Conservation (phyloP, 2,329 filamentous ascomycete genomes). For the Chrysoporthe austroafricana region DNA sequence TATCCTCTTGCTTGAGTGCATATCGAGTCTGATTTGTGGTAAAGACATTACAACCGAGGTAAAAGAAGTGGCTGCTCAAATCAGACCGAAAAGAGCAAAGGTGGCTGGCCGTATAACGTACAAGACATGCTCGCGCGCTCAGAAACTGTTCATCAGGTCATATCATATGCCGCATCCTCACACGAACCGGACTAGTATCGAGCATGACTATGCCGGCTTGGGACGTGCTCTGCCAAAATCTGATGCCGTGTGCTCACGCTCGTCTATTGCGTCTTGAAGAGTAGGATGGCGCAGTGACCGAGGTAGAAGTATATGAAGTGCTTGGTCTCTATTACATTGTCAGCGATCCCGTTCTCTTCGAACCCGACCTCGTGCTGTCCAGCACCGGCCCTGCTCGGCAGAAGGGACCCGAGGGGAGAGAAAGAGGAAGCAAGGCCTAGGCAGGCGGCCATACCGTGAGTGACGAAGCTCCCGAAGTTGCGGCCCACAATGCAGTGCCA, state of each 20-base stretch:
- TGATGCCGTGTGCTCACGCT: neutral
- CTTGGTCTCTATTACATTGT: slow-evolving; percentile 76
- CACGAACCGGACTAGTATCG: neutral
- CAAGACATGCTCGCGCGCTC: slow-evolving; percentile 8
- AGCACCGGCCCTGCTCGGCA: neutral
- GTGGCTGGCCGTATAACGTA: slow-evolving; percentile 1
- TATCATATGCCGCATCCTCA: slow-evolving; percentile 2
- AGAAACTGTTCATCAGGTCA: slow-evolving; percentile 9
- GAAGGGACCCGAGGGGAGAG: slow-evolving; percentile 9
- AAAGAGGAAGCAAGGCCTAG: neutral
- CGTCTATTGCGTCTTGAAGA: slow-evolving; percentile 95
- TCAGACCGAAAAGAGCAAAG: neutral
- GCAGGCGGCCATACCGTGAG: slow-evolving; percentile 71
- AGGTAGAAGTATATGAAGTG: slow-evolving; percentile 99
- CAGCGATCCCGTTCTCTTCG: slow-evolving; percentile 17
- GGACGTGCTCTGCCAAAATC: neutral
- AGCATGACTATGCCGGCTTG: neutral
- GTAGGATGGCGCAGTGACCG: slow-evolving; percentile 94
- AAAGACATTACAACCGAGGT: neutral
- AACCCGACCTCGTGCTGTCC: too few relatives aligned
- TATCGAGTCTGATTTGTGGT: neutral
- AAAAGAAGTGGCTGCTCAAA: neutral
- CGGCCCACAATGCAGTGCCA: slow-evolving; percentile 99
- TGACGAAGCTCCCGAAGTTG: slow-evolving; percentile 99
- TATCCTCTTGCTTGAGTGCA: neutral